These are phyloP conservation scores for Aspergillus cejpii DNA, from an alignment of 2,329 filamentous ascomycete species.

Conservation along the genomic window DNA sequence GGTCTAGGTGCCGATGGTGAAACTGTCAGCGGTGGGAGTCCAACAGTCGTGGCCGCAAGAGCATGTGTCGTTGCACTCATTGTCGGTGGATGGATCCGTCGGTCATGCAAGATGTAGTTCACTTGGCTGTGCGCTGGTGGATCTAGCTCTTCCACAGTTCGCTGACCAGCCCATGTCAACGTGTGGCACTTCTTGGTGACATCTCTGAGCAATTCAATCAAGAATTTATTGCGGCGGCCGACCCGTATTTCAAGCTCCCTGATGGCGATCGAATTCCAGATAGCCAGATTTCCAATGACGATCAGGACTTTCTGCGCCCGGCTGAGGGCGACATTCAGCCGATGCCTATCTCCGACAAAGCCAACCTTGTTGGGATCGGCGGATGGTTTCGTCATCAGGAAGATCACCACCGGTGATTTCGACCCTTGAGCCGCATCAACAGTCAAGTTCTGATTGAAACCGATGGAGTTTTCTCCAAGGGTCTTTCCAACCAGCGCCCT, in stretches of 20 bases:
- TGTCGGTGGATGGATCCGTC: background rate
- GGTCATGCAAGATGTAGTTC: background rate
- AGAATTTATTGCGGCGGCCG: background rate
- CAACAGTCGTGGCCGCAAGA: background rate
- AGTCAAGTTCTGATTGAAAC: background rate
- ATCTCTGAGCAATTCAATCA: background rate
- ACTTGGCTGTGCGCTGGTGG: too few relatives aligned
- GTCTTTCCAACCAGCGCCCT: background rate
- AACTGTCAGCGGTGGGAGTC: background rate
- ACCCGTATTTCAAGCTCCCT: too few relatives aligned
- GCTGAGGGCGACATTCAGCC: background rate
- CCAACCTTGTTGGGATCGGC: background rate
- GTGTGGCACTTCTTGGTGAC: background rate
- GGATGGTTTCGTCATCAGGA: background rate
- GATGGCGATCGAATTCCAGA: background rate
- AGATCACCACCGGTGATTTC: background rate
- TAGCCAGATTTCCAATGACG: background rate
- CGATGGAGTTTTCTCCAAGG: background rate
- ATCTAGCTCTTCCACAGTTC: background rate
- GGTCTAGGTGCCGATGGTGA: background rate
- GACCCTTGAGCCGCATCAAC: background rate
- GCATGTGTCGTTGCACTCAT: background rate
- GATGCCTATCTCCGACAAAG: background rate
- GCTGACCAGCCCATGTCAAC: background rate
- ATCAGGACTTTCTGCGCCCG: background rate